phyloP scores from a whole-genome alignment of 257 asterid species.

The Scutellaria baicalensis region DNA sequence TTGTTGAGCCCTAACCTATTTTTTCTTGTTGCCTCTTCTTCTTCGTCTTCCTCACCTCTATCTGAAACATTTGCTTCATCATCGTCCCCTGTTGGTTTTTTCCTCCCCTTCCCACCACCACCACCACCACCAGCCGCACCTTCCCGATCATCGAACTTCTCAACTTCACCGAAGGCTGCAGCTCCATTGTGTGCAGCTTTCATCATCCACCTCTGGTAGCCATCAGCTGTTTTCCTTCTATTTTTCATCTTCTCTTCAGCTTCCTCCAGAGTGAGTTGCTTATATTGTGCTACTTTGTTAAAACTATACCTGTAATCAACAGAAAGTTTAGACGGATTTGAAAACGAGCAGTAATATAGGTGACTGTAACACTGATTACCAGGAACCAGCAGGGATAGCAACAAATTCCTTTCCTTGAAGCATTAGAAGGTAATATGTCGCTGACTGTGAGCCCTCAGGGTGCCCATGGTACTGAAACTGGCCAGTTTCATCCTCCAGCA shows the following conservation, averaged over 20 bases:
- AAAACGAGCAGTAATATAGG: not conserved
- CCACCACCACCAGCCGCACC: slow-evolving; percentile 56
- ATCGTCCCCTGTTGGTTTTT: slow-evolving; percentile 66
- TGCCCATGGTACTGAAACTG: slow-evolving; percentile 81
- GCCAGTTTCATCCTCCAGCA: slow-evolving; percentile 96
- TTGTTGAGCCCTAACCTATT: slow-evolving; percentile 58
- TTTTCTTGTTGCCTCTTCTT: slow-evolving; percentile 72
- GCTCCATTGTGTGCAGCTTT: slow-evolving; percentile 92
- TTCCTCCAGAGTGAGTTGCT: slow-evolving; percentile 96
- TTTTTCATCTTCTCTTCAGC: slow-evolving; percentile 98
- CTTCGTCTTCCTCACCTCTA: slow-evolving; percentile 96
- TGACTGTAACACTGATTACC: slow-evolving; percentile 38
- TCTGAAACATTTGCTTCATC: slow-evolving; percentile 82
- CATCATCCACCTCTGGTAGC: slow-evolving; percentile 99
- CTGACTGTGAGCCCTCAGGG: slow-evolving; percentile 91
- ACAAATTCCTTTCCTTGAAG: slow-evolving; percentile 91
- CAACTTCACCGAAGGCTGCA: slow-evolving; percentile 95
- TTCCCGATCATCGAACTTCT: slow-evolving; percentile 68
- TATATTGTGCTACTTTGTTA: slow-evolving; percentile 94
- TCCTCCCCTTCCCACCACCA: slow-evolving; percentile 74
- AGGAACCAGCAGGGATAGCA: slow-evolving; percentile 97
- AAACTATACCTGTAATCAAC: slow-evolving; percentile 71
- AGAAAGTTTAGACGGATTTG: not conserved
- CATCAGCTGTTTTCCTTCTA: slow-evolving; percentile 97
- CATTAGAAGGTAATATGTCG: slow-evolving; percentile 92